Conservation (phyloP, 495 filamentous ascomycete genomes). For the Lasiosphaeria hispida region DNA sequence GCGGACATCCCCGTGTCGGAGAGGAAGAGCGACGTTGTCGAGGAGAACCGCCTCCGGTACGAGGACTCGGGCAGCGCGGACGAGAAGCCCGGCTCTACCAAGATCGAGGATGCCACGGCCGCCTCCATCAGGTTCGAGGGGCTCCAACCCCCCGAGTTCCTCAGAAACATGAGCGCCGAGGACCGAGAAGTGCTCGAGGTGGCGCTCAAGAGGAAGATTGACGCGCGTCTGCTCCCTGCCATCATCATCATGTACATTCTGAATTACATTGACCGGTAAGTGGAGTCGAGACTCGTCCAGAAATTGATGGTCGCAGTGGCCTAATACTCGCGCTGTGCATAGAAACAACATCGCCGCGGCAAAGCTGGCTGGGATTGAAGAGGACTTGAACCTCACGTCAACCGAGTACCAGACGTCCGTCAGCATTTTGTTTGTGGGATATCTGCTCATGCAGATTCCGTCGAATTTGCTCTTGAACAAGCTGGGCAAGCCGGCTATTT, state of each 20-base stretch:
- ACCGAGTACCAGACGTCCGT: constrained; percentile 59
- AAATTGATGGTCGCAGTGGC: neutral
- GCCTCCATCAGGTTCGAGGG: neutral
- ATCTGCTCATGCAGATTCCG: constrained; percentile 58
- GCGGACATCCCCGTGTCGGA: neutral
- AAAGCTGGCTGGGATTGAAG: constrained; percentile 47
- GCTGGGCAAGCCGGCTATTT: constrained; percentile 58
- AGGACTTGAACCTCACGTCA: constrained; percentile 44
- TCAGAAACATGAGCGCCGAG: constrained; percentile 45
- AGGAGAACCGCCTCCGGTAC: neutral
- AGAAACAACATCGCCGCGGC: constrained; percentile 56
- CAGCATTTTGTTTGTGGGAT: constrained; percentile 71
- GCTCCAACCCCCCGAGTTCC: constrained; percentile 46
- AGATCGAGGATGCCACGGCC: constrained; percentile 15
- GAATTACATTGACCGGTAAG: constrained; percentile 71
- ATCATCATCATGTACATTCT: constrained; percentile 60
- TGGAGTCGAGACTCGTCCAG: neutral
- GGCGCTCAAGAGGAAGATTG: constrained; percentile 61
- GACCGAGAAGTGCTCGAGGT: constrained; percentile 48
- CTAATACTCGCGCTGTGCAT: neutral
- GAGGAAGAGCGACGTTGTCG: constrained; percentile 2
- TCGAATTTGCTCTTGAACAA: constrained; percentile 61
- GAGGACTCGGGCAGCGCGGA: constrained; percentile 18
- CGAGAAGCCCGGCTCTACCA: constrained; percentile 14
- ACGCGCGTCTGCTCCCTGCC: constrained; percentile 60